Conservation (phyloP, 805 yeast species). For the Ogataea siamensis region DNA sequence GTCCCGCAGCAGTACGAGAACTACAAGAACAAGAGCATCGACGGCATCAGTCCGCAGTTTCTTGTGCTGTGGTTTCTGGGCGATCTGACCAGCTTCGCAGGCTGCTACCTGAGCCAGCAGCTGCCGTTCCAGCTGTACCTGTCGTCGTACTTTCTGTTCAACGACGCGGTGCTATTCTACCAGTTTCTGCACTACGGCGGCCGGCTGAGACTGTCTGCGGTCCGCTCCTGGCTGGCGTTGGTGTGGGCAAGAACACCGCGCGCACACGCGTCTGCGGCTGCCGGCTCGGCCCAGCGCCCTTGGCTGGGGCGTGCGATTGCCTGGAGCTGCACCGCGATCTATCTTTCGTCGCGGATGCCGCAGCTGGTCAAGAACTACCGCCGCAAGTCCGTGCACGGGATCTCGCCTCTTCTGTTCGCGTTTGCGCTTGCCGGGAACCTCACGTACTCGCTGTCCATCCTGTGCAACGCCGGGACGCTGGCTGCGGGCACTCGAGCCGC, state of each 20-base stretch:
- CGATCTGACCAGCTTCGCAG: slow-evolving; percentile 43
- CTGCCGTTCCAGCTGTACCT: slow-evolving; percentile 75
- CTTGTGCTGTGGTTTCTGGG: slow-evolving; percentile 35
- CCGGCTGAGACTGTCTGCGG: slow-evolving; percentile 9
- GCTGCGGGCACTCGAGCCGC: slow-evolving; percentile 36
- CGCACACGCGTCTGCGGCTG: slow-evolving; percentile 3
- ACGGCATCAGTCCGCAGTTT: slow-evolving; percentile 33
- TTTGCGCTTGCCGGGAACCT: slow-evolving; percentile 78
- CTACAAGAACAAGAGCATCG: slow-evolving; percentile 31
- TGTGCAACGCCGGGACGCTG: slow-evolving; percentile 57
- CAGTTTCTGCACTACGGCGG: slow-evolving; percentile 73
- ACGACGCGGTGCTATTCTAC: slow-evolving; percentile 63
- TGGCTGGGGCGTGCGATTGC: slow-evolving; percentile 48
- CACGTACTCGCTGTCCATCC: slow-evolving; percentile 71
- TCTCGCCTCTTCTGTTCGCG: slow-evolving; percentile 75
- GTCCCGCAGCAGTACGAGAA: slow-evolving; percentile 37
- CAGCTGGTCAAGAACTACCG: slow-evolving; percentile 74
- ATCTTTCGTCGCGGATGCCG: slow-evolving; percentile 78
- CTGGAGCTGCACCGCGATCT: slow-evolving; percentile 76
- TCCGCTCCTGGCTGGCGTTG: slow-evolving; percentile 4
- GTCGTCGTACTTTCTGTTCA: slow-evolving; percentile 69
- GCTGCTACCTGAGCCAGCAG: slow-evolving; percentile 75
- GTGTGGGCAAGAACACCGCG: slow-evolving; percentile 35
- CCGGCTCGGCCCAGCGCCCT: background rate
- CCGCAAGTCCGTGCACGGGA: slow-evolving; percentile 82